Evolutionary conservation across 352 stramenopile species (phyloP), one percentile per base, ranked within the genome.

Genomic region (Pythium dissimile): DNA sequence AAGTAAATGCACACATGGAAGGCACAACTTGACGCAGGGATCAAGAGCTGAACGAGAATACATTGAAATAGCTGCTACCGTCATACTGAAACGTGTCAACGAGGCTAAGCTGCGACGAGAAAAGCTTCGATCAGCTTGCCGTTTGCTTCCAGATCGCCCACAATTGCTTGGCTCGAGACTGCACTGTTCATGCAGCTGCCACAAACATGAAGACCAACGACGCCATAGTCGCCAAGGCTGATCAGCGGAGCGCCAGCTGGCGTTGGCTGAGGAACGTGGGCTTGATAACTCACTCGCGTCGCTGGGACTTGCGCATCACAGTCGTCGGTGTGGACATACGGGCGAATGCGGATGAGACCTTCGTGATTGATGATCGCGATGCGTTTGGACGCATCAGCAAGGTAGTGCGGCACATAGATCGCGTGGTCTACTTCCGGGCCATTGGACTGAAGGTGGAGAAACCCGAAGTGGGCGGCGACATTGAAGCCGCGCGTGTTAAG

Each of bases 231-330:
- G 6, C 15, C 34, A 16, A 32, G 24, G 18, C 51, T 43, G 31
- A 71, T 57, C 30, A 77, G 51, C 1, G 69, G 69, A 32, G 62
- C 42, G 2, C 69, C 66, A 1, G 51, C 64, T 9, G 58, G 62
- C 1, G 58, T 57, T 5, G 58, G 15, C 16, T 49, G 27, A n/a
- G 41, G n/a, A 3, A 12, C 18, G 7, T 26, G 11, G 10, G 41
- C 31, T 16, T 24, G 7, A 15, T 44, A 59, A 20, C 27, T 37
- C 30, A 59, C 21, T 2, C 24, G 42, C 28, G 41, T 59, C 38
- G 24, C 10, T 11, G 37, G 26, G 9, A 16, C 26, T 5, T 2
- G 8, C 26, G 48, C 26, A 2, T 7, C 2, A 15, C 27, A 37
- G 3, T 18, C n/a, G 23, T 15, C 28, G 37, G n/a, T 7, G 4